Percentiles rank a stretch among this genome's conserved stretches.
Evolutionary conservation across 768 basidiomycete genomes (phyloP).

Genomic region (Hysterangium stoloniferum): DNA sequence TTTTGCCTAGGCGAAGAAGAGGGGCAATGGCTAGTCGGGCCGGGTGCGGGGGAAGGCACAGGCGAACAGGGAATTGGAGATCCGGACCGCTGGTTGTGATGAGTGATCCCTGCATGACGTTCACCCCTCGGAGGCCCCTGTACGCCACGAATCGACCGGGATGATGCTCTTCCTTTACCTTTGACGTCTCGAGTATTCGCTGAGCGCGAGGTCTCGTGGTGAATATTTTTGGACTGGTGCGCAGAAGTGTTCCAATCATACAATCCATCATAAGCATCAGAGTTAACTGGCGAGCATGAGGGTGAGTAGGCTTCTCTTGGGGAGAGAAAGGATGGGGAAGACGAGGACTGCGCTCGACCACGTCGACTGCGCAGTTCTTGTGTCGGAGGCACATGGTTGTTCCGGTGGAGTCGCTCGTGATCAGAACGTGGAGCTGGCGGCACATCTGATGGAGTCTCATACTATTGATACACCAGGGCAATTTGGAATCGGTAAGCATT

Average conservation of each 20-base stretch:
- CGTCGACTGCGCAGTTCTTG: conserved; percentile 9
- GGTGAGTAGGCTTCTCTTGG: neutral
- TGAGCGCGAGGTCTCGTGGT: neutral
- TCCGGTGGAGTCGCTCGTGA: conserved; percentile 24
- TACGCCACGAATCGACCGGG: neutral
- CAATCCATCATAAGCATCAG: neutral
- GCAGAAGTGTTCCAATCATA: neutral
- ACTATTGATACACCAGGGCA: conserved; percentile 33
- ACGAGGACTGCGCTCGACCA: neutral
- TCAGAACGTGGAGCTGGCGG: conserved; percentile 25
- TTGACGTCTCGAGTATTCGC: neutral
- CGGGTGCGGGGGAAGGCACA: too few relatives aligned
- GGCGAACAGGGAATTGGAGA: neutral
- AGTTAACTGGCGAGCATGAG: neutral
- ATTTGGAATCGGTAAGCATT: conserved; percentile 12
- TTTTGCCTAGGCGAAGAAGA: neutral
- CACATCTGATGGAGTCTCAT: conserved; percentile 43
- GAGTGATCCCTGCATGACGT: neutral
- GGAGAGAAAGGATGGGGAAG: neutral
- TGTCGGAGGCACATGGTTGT: conserved; percentile 23
- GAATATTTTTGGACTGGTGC: neutral
- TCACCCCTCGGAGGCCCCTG: neutral
- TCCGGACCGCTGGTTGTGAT: neutral
- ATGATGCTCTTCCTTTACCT: neutral
- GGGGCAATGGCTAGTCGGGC: too few relatives aligned